Conservation (phyloP, 352 stramenopile species). For the Bremia lactucae region DNA sequence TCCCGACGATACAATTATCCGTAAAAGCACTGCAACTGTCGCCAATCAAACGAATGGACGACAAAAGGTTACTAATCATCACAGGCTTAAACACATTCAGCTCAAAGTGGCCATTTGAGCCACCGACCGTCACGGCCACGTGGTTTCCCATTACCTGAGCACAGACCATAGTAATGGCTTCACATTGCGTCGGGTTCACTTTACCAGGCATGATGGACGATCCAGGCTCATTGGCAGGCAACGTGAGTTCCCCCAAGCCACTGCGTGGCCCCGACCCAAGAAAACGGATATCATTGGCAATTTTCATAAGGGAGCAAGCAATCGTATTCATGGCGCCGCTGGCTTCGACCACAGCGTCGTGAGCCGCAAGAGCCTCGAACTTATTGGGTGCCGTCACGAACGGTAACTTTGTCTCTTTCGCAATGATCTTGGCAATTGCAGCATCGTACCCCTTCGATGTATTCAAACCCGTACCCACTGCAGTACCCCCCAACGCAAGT, state of each 20-base stretch:
- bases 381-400: constrained; percentile 97
- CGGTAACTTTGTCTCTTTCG: constrained; percentile 86
- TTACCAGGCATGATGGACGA: constrained; percentile 73
- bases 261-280: constrained; percentile 47
- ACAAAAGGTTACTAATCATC: constrained; percentile 87
- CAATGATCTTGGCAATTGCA: constrained; percentile 89
- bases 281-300: constrained; percentile 71
- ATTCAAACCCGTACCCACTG: constrained; percentile 90
- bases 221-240: constrained; percentile 58
- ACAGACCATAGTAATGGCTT: constrained; percentile 95
- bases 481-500: constrained; percentile 90
- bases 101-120: constrained; percentile 94
- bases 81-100: constrained; percentile 97
- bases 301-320: constrained; percentile 66
- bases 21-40: constrained; percentile 85
- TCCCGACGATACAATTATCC: constrained; percentile 88
- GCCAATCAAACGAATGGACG: constrained; percentile 77
- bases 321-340: constrained; percentile 66
- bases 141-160: constrained; percentile 95
- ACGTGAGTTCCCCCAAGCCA: constrained; percentile 46
- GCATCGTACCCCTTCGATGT: constrained; percentile 89
- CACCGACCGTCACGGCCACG: constrained; percentile 87
- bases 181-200: constrained; percentile 88
- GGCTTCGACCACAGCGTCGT: constrained; percentile 58
- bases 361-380: constrained; percentile 78